Conservation (phyloP, 2,329 filamentous ascomycete species). For the Diplodia corticola region DNA sequence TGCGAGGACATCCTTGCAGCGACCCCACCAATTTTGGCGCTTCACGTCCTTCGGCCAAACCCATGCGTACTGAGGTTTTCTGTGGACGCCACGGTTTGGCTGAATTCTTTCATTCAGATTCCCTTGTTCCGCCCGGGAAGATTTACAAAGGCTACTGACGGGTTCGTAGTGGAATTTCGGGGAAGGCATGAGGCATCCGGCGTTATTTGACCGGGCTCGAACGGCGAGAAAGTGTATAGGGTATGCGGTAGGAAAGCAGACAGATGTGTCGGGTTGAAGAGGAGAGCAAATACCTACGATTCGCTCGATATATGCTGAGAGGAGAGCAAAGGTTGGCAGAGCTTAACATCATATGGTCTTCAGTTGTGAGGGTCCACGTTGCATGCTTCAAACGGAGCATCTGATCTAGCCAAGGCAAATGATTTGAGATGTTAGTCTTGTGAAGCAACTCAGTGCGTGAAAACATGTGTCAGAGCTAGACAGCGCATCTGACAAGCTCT, state of each 20-base stretch:
- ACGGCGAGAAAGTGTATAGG: too few species aligned
- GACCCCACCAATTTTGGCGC: conserved; percentile 34
- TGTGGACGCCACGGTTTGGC: conserved; percentile 27
- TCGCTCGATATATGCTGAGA: neutral
- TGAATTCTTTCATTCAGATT: conserved; percentile 30
- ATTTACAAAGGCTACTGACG: neutral
- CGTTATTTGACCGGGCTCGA: neutral
- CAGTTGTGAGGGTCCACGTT: neutral
- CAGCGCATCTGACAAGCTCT: neutral
- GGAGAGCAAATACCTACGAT: neutral
- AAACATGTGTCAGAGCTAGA: neutral
- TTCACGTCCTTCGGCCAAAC: conserved; percentile 49
- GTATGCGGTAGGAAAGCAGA: neutral
- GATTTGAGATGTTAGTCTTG: too few species aligned
- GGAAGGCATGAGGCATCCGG: neutral
- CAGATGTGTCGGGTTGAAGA: neutral
- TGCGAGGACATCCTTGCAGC: conserved; percentile 46
- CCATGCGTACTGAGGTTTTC: conserved; percentile 44
- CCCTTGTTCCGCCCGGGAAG: conserved; percentile 26
- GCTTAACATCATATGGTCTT: neutral
- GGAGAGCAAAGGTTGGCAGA: neutral
- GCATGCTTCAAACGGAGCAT: neutral
- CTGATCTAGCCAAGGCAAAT: neutral
- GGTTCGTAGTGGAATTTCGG: neutral
- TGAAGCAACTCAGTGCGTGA: too few species aligned